Evolutionary conservation across 129 eudicot species (phyloP).

Genomic region (Solidago caesia): DNA sequence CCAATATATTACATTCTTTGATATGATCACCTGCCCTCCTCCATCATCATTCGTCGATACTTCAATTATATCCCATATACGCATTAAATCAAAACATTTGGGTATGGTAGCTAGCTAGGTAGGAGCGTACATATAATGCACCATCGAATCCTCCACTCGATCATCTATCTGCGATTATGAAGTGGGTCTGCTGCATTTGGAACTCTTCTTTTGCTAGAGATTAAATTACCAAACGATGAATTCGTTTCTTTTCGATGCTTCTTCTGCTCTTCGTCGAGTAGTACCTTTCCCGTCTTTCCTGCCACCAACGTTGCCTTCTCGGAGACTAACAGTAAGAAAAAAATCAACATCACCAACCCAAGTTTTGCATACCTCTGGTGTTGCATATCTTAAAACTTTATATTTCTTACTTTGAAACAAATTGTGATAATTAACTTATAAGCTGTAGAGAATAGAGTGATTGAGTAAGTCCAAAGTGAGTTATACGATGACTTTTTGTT

Average conservation of each 20-base stretch:
- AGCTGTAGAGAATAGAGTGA: neutral
- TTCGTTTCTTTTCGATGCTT: neutral
- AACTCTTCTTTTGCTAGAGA: slow-evolving; percentile 3
- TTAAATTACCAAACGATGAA: neutral
- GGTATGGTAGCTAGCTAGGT: no score
- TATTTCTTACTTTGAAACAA: neutral
- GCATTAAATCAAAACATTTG: no score
- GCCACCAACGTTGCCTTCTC: neutral
- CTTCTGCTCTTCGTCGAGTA: neutral
- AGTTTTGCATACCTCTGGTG: neutral
- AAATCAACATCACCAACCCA: neutral
- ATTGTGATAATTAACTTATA: neutral
- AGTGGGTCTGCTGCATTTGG: neutral
- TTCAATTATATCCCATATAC: no score
- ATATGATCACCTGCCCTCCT: no score
- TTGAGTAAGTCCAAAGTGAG: neutral
- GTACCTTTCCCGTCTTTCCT: neutral
- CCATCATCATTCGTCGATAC: no score
- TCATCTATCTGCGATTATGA: neutral
- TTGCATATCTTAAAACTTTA: neutral
- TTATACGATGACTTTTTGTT: neutral
- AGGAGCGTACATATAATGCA: no score
- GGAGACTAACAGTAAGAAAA: neutral
- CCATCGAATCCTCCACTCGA: neutral
- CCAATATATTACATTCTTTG: no score